phyloP scores from a whole-genome alignment of 208 protist species.

The Ichthyophonus hoferi region DNA sequence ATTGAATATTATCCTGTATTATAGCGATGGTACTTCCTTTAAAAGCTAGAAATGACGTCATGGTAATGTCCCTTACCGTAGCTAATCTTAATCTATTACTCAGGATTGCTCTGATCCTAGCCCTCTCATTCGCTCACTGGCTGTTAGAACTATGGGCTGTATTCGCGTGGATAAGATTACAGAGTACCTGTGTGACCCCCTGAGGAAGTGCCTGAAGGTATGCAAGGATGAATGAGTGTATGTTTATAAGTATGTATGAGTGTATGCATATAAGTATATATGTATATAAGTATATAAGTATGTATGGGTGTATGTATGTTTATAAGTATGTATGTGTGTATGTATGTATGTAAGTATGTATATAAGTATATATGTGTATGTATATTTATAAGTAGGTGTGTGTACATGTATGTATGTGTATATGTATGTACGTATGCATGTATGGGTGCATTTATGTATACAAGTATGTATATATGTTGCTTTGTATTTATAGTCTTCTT shows the following conservation, averaged over 20 bases:
- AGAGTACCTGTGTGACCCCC: slow-evolving; percentile 89
- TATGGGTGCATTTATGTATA: neutral
- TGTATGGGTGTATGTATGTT: neutral
- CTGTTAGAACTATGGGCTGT: slow-evolving; percentile 95
- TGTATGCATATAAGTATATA: neutral
- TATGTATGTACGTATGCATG: neutral
- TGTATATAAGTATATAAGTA: neutral
- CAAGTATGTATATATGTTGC: neutral
- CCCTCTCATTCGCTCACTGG: slow-evolving; percentile 91
- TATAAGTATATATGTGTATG: neutral
- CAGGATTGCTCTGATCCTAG: slow-evolving; percentile 86
- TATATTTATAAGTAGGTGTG: neutral
- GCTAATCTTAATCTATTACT: no score
- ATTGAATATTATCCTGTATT: no score
- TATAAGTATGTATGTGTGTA: neutral
- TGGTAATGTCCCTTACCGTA: no score
- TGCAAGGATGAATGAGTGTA: neutral
- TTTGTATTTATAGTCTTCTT: slow-evolving; percentile 6
- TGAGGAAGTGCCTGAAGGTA: slow-evolving; percentile 79
- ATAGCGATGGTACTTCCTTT: no score
- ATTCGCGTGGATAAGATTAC: slow-evolving; percentile 91
- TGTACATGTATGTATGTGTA: neutral
- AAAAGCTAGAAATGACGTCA: no score
- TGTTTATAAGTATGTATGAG: neutral
- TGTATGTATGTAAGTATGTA: neutral